Conservation (phyloP, 2,329 filamentous ascomycete genomes). For the Colletotrichum sp. region DNA sequence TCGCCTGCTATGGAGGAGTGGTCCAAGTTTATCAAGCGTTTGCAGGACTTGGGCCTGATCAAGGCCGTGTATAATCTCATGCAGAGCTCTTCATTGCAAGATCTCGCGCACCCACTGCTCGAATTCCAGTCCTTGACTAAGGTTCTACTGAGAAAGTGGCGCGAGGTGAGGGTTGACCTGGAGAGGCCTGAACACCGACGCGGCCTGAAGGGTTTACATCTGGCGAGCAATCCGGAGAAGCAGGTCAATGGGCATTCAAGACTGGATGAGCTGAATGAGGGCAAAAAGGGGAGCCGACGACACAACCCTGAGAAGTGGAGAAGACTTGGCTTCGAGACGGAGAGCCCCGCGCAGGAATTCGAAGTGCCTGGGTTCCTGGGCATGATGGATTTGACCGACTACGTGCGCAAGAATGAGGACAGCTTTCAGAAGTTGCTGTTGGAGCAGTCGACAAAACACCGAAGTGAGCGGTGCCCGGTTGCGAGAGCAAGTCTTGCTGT, state of each 20-base stretch:
- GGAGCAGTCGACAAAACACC: slow-evolving; percentile 80
- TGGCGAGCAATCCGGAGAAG: slow-evolving; percentile 78
- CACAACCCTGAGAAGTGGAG: slow-evolving; percentile 94
- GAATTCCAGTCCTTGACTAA: slow-evolving; percentile 96
- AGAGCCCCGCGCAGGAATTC: slow-evolving; percentile 87
- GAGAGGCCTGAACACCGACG: slow-evolving; percentile 88
- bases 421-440: slow-evolving; percentile 89
- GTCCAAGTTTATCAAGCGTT: slow-evolving; percentile 91
- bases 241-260: slow-evolving; percentile 42
- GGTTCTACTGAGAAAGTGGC: slow-evolving; percentile 85
- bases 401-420: slow-evolving; percentile 89
- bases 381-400: slow-evolving; percentile 97
- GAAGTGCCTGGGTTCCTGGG: slow-evolving; percentile 85
- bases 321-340: slow-evolving; percentile 87
- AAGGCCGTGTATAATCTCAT: slow-evolving; percentile 91
- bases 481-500: slow-evolving; percentile 86
- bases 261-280: slow-evolving; percentile 38
- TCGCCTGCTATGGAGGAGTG: slow-evolving; percentile 70
- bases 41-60: slow-evolving; percentile 93
- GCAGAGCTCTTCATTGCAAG: slow-evolving; percentile 91
- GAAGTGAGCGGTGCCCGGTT: slow-evolving; percentile 81
- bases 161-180: slow-evolving; percentile 81
- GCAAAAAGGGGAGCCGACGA: slow-evolving; percentile 67
- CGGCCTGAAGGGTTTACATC: slow-evolving; percentile 83
- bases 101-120: slow-evolving; percentile 85